Evolutionary conservation across 345 rosid species (phyloP).

Genomic region (Aegle marmelos): DNA sequence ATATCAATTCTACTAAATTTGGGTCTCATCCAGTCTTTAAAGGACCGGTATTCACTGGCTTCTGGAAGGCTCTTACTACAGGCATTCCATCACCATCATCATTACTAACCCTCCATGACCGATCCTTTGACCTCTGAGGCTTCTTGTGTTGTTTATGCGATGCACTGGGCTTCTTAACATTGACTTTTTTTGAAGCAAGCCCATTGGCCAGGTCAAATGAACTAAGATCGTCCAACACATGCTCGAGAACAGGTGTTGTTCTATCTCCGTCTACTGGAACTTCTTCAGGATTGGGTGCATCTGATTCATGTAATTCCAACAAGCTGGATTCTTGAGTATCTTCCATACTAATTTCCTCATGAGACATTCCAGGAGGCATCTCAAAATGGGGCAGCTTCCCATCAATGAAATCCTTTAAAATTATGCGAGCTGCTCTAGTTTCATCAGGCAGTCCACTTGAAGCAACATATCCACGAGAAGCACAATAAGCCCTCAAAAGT

Average conservation of each 20-base stretch:
- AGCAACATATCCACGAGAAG: conserved; percentile 83
- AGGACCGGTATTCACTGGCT: conserved; percentile 58
- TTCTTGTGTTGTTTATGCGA: conserved; percentile 73
- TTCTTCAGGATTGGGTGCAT: conserved; percentile 44
- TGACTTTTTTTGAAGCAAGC: conserved; percentile 38
- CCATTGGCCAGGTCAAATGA: conserved; percentile 80
- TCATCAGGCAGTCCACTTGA: conserved; percentile 97
- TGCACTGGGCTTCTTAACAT: conserved; percentile 44
- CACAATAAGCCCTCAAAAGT: conserved; percentile 62
- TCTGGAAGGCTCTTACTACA: conserved; percentile 53
- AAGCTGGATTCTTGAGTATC: conserved; percentile 22
- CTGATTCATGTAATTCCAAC: conserved; percentile 33
- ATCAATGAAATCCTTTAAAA: conserved; percentile 77
- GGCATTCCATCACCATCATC: conserved; percentile 78
- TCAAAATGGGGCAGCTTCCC: conserved; percentile 78
- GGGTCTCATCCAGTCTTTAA: conserved; percentile 31
- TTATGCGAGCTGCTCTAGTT: conserved; percentile 80
- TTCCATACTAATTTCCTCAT: conserved; percentile 28
- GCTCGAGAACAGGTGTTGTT: conserved; percentile 37
- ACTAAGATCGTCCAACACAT: conserved; percentile 67
- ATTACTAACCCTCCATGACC: conserved; percentile 63
- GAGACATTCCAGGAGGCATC: conserved; percentile 63
- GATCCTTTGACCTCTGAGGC: conserved; percentile 65
- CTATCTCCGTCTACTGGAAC: conserved; percentile 15
- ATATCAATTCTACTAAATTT: background rate